These are phyloP conservation scores for Cyclotella sp. DNA, from an alignment of 108 stramenopile species.

Conservation along the genomic window DNA sequence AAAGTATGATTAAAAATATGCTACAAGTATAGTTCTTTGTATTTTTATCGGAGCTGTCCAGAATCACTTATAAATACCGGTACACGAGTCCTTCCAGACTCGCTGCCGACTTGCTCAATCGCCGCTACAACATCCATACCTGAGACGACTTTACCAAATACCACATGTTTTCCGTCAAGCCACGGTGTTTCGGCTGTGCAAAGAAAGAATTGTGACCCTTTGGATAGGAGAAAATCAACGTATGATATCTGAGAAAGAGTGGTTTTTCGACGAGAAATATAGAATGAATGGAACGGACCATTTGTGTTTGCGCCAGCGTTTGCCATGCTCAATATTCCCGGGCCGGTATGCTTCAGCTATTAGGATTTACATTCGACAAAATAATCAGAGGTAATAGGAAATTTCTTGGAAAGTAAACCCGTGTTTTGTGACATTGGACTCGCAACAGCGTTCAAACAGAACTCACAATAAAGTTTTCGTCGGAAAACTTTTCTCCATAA, in stretches of 20 bases:
- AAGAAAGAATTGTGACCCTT: conserved; percentile 91
- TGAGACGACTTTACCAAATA: conserved; percentile 91
- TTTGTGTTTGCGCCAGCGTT: conserved; percentile 96
- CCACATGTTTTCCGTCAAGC: conserved; percentile 97
- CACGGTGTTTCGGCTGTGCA: conserved; percentile 94
- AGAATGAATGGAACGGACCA: conserved; percentile 47
- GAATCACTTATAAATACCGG: conserved; percentile 79
- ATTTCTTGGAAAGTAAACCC: neutral
- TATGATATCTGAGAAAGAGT: neutral
- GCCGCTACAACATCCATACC: conserved; percentile 92
- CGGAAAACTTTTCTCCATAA: conserved; percentile 91
- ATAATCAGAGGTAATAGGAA: neutral
- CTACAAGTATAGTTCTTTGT: no score
- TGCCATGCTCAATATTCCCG: conserved; percentile 90
- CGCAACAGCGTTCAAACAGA: no score
- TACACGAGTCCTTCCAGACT: conserved; percentile 84
- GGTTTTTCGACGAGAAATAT: neutral
- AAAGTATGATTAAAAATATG: no score
- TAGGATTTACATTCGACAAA: neutral
- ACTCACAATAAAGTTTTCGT: conserved; percentile 94
- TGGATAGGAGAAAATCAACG: neutral
- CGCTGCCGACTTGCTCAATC: conserved; percentile 92
- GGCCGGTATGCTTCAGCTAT: conserved; percentile 29
- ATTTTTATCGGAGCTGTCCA: conserved; percentile 78
- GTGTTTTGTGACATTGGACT: no score